Percentiles rank a stretch among this genome's conserved stretches.
phyloP scores from a whole-genome alignment of 495 filamentous ascomycete species.

The Tetracladium setigerum region DNA sequence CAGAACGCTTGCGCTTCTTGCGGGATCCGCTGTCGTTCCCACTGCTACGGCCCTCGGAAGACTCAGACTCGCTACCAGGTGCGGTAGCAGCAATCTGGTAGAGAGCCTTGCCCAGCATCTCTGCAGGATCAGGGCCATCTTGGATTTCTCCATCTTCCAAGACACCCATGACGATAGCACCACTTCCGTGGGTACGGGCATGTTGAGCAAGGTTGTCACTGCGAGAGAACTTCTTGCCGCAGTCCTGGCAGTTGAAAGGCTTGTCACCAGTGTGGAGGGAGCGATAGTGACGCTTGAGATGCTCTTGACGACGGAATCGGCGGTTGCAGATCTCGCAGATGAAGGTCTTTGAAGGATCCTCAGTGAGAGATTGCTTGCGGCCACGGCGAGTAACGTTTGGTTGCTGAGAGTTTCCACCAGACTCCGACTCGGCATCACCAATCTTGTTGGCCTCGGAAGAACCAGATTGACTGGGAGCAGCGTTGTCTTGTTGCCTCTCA shows the following conservation, averaged over 20 bases:
- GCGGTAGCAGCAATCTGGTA: conserved; percentile 68
- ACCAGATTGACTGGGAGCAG: conserved; percentile 28
- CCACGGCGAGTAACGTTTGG: conserved; percentile 83
- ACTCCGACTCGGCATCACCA: conserved; percentile 23
- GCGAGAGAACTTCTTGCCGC: conserved; percentile 98
- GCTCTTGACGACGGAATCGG: conserved; percentile 96
- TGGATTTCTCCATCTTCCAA: conserved; percentile 57
- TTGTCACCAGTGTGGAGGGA: conserved; percentile 98
- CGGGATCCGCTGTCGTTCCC: conserved; percentile 41
- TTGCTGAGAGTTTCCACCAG: conserved; percentile 30
- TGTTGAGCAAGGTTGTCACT: conserved; percentile 97
- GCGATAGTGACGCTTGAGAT: conserved; percentile 97
- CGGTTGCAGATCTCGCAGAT: conserved; percentile 92
- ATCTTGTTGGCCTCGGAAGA: conserved; percentile 28
- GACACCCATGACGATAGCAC: conserved; percentile 83
- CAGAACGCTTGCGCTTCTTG: conserved; percentile 72
- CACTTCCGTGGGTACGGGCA: conserved; percentile 84
- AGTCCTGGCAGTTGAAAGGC: conserved; percentile 95
- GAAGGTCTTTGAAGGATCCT: conserved; percentile 98
- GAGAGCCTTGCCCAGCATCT: conserved; percentile 61
- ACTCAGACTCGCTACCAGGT: conserved; percentile 49
- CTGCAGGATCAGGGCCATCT: conserved; percentile 35
- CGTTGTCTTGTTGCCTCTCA: conserved; percentile 27
- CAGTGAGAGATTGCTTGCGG: conserved; percentile 96
- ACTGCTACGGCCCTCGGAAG: conserved; percentile 43